These are phyloP conservation scores for Pythium vanterpoolii DNA, from an alignment of 352 stramenopile species.

Conservation along the genomic window DNA sequence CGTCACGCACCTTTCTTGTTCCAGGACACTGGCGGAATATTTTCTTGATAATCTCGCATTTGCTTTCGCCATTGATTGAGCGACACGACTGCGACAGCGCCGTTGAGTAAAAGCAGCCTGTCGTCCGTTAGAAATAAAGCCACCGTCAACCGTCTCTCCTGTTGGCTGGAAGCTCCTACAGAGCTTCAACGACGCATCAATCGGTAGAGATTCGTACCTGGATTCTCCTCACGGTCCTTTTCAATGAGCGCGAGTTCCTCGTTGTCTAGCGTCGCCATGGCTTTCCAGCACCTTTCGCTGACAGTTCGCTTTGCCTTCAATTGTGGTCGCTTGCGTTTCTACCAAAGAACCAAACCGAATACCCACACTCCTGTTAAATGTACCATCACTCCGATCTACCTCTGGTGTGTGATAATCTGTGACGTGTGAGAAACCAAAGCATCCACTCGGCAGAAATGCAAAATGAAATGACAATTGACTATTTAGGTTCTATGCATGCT, in stretches of 20 bases:
- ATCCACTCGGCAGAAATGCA: no score
- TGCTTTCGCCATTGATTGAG: slow-evolving; percentile 81
- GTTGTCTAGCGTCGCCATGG: slow-evolving; percentile 62
- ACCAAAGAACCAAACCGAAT: background rate
- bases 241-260: slow-evolving; percentile 75
- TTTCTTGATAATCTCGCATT: slow-evolving; percentile 83
- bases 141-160: background rate
- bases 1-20: slow-evolving; percentile 37
- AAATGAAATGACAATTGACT: no score
- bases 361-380: background rate
- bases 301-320: no score
- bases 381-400: slow-evolving; percentile 8
- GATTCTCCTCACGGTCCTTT: slow-evolving; percentile 67
- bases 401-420: background rate
- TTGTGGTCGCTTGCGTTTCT: background rate
- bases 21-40: slow-evolving; percentile 83
- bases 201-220: slow-evolving; percentile 25
- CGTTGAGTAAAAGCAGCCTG: slow-evolving; percentile 81
- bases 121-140: background rate
- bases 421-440: background rate
- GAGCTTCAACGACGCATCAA: background rate
- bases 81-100: slow-evolving; percentile 72
- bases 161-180: background rate
- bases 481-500: no score
- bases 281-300: background rate